Conservation (phyloP, 2,329 filamentous ascomycete genomes). For the Beauveria brongniartii region DNA sequence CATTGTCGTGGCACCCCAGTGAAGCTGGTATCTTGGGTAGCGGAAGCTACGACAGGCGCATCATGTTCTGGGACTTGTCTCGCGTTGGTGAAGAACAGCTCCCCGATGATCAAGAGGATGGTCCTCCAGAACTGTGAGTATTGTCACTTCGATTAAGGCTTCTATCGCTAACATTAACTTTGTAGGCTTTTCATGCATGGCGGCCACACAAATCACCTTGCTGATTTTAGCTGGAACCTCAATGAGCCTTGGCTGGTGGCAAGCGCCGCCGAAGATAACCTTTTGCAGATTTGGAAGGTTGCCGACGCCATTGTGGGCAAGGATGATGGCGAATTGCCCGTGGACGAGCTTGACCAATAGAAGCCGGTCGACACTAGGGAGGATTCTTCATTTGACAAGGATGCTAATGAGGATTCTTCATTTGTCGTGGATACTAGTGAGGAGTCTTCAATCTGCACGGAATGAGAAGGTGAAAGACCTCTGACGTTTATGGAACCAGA, state of each 20-base stretch:
- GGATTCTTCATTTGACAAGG: slow-evolving; percentile 12
- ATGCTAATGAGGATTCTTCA: too few species aligned
- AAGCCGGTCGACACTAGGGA: not conserved
- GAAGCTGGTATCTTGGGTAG: slow-evolving; percentile 85
- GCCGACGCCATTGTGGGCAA: slow-evolving; percentile 73
- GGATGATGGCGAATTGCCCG: slow-evolving; percentile 65
- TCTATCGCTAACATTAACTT: not conserved
- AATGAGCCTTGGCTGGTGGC: slow-evolving; percentile 96
- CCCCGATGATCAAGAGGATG: slow-evolving; percentile 90
- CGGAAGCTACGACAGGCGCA: slow-evolving; percentile 83
- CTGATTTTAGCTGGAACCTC: slow-evolving; percentile 95
- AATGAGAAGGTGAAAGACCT: slow-evolving; percentile 18
- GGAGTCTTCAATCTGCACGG: slow-evolving; percentile 22
- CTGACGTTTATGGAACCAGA: not conserved
- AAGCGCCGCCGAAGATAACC: slow-evolving; percentile 91
- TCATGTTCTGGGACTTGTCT: slow-evolving; percentile 95
- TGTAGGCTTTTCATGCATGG: slow-evolving; percentile 91
- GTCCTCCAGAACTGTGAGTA: slow-evolving; percentile 83
- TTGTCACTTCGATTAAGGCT: not conserved
- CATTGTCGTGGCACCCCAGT: slow-evolving; percentile 87
- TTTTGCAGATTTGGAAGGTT: slow-evolving; percentile 91
- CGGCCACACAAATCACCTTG: slow-evolving; percentile 92
- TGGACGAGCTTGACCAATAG: slow-evolving; percentile 67
- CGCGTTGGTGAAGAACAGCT: slow-evolving; percentile 89
- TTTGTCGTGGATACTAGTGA: not conserved